Conservation (phyloP, 208 protist species). For the Acanthamoeba culbertsoni region DNA sequence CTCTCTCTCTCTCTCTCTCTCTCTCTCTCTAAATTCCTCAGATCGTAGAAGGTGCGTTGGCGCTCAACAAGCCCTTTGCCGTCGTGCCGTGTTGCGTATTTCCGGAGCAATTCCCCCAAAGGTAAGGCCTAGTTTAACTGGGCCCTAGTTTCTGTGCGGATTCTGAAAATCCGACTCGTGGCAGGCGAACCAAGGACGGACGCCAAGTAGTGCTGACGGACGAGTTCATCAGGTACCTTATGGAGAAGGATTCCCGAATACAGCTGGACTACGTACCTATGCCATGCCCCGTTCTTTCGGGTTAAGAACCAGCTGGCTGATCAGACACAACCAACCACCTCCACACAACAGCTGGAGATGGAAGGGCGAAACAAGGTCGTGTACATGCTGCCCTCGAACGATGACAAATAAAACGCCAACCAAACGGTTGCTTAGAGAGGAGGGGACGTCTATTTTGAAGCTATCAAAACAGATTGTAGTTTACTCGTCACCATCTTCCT, state of each 20-base stretch:
- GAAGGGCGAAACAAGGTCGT: not conserved
- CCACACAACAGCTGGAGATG: not conserved
- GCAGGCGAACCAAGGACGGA: not conserved
- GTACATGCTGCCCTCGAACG: too few species aligned
- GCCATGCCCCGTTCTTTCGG: not conserved
- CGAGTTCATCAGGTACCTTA: not conserved
- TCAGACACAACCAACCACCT: not conserved
- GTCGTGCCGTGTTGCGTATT: slow-evolving; percentile 33
- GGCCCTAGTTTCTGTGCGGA: not conserved
- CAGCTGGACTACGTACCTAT: not conserved
- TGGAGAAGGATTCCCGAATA: slow-evolving; percentile 5
- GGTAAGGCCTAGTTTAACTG: not conserved
- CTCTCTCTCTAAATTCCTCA: not conserved
- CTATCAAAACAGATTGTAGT: too few species aligned
- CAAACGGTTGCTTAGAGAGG: too few species aligned
- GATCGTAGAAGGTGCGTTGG: slow-evolving; percentile 11
- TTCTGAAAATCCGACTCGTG: too few species aligned
- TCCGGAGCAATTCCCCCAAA: not conserved
- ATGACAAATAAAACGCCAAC: too few species aligned
- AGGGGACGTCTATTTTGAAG: too few species aligned
- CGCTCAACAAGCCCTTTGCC: slow-evolving; percentile 13
- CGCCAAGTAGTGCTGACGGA: not conserved
- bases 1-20: too few species aligned
- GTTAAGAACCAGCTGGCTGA: not conserved
- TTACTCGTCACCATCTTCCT: slow-evolving; percentile 4